These are phyloP conservation scores for Alternaria ethzedia DNA, from an alignment of 2,329 filamentous ascomycete genomes.

Conservation along the genomic window DNA sequence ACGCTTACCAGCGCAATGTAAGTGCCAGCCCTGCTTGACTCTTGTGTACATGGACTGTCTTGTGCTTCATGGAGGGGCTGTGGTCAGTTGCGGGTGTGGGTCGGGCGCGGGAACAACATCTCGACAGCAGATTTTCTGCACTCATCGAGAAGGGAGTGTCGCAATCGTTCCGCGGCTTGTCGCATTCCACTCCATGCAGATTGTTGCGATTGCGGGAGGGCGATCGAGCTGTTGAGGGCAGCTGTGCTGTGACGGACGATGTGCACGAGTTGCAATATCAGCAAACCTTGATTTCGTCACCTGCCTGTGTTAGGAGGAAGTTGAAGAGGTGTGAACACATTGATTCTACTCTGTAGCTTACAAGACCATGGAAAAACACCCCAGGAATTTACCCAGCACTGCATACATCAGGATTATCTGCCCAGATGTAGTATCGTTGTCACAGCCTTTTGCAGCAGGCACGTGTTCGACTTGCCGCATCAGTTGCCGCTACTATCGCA, in stretches of 20 bases:
- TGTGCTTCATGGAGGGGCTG: neutral
- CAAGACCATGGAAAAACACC: neutral
- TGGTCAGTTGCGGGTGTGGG: neutral
- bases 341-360: neutral
- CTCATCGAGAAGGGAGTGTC: neutral
- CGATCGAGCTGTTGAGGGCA: neutral
- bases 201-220: fast-evolving
- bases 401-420: neutral
- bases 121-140: neutral
- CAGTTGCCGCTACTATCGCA: neutral
- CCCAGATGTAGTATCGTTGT: neutral
- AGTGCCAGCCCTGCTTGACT: neutral
- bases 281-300: too few relatives aligned
- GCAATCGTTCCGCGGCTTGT: neutral
- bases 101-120: neutral
- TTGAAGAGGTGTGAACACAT: neutral
- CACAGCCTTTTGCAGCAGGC: neutral
- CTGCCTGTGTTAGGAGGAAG: neutral
- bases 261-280: too few relatives aligned
- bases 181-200: fast-evolving
- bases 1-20: neutral
- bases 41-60: neutral
- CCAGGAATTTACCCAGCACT: neutral
- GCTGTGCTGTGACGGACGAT: neutral
- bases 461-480: neutral